Conservation (phyloP, 2,329 filamentous ascomycete genomes). For the Penicillium vulpinum region DNA sequence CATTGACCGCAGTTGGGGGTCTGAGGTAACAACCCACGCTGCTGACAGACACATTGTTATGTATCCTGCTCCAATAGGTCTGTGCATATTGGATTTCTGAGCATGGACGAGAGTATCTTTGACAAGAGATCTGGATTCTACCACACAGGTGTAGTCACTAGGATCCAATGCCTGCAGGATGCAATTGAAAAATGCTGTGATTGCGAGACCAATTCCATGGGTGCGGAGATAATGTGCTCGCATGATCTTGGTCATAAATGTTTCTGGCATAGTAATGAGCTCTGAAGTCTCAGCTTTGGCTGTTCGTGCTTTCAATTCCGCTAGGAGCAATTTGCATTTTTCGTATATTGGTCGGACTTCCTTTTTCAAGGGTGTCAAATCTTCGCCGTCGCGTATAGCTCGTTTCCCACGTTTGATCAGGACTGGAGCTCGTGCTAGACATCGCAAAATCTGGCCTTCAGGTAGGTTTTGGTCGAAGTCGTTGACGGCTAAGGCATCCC, state of each 20-base stretch:
- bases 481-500: constrained; percentile 35
- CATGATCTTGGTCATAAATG: constrained; percentile 14
- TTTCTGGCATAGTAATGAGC: neutral
- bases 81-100: constrained; percentile 26
- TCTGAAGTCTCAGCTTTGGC: constrained; percentile 10
- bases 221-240: constrained; percentile 36
- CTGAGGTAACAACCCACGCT: constrained; percentile 27
- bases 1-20: constrained; percentile 16
- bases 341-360: constrained; percentile 28
- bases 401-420: constrained; percentile 31
- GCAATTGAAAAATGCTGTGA: constrained; percentile 36
- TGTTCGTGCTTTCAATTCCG: constrained; percentile 17
- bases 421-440: constrained; percentile 31
- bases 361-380: constrained; percentile 12
- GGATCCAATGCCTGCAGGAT: constrained; percentile 32
- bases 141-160: constrained; percentile 14
- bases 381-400: constrained; percentile 5
- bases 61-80: constrained; percentile 36
- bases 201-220: constrained; percentile 34
- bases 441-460: constrained; percentile 35
- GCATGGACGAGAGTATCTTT: constrained; percentile 32
- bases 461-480: constrained; percentile 28
- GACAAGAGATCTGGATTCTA: constrained; percentile 24
- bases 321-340: constrained; percentile 21
- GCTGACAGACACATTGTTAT: constrained; percentile 29